These are phyloP conservation scores for Orobanche coerulescens DNA, from an alignment of 257 asterid species.

Conservation along the genomic window DNA sequence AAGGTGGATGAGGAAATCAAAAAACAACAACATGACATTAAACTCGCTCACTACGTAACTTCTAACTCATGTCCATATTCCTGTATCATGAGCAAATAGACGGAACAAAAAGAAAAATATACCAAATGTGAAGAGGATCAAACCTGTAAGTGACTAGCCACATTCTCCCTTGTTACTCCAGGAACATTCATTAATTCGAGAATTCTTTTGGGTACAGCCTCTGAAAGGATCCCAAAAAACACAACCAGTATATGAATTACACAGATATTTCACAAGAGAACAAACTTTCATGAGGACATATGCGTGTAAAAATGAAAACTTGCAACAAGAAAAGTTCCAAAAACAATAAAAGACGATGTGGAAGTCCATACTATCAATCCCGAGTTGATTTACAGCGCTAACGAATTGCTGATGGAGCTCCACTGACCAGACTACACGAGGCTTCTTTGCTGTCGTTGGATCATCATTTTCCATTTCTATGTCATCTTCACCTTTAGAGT, in stretches of 20 bases:
- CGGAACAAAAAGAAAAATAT: not conserved
- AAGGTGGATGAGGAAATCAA: not conserved
- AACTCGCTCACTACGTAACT: too few species aligned
- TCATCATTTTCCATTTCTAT: conserved; percentile 59
- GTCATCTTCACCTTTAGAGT: conserved; percentile 58
- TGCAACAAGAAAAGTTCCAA: conserved; percentile 1
- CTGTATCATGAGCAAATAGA: not conserved
- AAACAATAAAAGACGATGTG: not conserved
- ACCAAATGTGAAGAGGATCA: conserved; percentile 6
- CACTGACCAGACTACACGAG: conserved; percentile 93
- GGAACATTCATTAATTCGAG: conserved; percentile 90
- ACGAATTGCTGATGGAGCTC: conserved; percentile 96
- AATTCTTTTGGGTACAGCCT: conserved; percentile 86
- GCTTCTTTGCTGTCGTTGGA: conserved; percentile 50
- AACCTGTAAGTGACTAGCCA: conserved; percentile 94
- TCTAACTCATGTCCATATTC: not conserved
- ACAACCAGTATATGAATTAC: conserved; percentile 18
- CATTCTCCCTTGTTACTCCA: conserved; percentile 76
- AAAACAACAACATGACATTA: not conserved
- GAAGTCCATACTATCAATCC: conserved; percentile 68
- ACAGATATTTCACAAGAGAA: not conserved
- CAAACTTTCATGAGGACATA: not conserved
- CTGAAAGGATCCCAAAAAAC: conserved; percentile 32
- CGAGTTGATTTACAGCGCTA: conserved; percentile 77
- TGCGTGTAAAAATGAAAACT: not conserved